These are phyloP conservation scores for Calocera cornea DNA, from an alignment of 768 basidiomycete genomes.

Conservation along the genomic window DNA sequence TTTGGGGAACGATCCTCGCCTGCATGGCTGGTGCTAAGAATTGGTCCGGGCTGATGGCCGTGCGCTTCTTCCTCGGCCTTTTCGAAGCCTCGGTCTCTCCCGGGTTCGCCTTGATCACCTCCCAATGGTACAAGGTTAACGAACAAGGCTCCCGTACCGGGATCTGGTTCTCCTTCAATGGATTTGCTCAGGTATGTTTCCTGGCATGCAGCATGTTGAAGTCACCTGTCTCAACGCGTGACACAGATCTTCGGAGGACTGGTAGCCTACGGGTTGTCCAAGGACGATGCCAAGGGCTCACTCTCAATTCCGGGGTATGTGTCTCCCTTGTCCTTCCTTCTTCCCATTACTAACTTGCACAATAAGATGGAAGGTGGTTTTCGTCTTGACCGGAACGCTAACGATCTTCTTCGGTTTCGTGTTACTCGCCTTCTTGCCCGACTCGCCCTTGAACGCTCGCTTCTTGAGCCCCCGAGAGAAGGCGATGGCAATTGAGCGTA, in stretches of 20 bases:
- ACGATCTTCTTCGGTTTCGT: constrained; percentile 30
- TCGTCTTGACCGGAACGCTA: constrained; percentile 33
- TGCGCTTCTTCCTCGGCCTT: constrained; percentile 30
- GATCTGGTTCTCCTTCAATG: constrained; percentile 1
- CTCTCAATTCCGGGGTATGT: not conserved
- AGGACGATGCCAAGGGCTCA: not conserved
- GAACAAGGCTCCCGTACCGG: not conserved
- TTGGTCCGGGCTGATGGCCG: constrained; percentile 28
- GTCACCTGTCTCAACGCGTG: too few relatives aligned
- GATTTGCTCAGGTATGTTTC: not conserved
- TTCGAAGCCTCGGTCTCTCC: not conserved
- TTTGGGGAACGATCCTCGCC: constrained; percentile 37
- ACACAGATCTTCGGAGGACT: not conserved
- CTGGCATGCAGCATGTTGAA: too few relatives aligned
- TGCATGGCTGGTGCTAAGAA: constrained; percentile 36
- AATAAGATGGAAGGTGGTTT: constrained; percentile 27
- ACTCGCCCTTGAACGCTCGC: constrained; percentile 19
- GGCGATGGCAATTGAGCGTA: constrained; percentile 16
- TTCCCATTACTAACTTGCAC: too few relatives aligned
- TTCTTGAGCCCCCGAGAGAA: constrained; percentile 22
- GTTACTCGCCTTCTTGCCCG: constrained; percentile 22
- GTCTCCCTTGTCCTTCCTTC: too few relatives aligned
- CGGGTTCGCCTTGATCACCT: not conserved
- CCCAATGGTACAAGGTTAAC: not conserved
- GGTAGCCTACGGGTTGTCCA: not conserved